A percentile compares a stretch with the other conserved stretches of the same genome.
phyloP scores from a whole-genome alignment of 1,284 basidiomycete genomes.

The Sanghuangporus baumii region DNA sequence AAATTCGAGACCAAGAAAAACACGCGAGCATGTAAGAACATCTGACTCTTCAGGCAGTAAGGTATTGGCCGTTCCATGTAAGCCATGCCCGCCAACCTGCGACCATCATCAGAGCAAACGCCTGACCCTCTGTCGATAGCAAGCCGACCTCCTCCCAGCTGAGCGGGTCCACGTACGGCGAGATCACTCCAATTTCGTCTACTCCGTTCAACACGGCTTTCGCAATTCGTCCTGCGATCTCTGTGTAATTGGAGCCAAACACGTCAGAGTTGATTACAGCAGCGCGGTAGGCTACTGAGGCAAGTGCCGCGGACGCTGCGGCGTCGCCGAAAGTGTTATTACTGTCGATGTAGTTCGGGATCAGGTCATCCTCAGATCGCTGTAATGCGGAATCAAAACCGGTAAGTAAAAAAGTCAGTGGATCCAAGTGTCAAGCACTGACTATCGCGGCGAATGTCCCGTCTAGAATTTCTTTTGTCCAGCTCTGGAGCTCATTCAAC shows the following conservation, averaged over 20 bases:
- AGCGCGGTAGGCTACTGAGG: constrained; percentile 38
- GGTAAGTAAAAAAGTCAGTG: background rate
- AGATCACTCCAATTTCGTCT: constrained; percentile 31
- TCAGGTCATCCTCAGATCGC: constrained; percentile 20
- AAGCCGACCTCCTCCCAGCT: constrained; percentile 32
- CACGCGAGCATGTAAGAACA: background rate
- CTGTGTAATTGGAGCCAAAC: constrained; percentile 24
- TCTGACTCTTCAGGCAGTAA: background rate
- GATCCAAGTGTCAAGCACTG: constrained; percentile 28
- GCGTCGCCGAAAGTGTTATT: constrained; percentile 37
- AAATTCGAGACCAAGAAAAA: background rate
- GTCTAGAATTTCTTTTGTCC: constrained; percentile 43
- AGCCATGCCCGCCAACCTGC: constrained; percentile 36
- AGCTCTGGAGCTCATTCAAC: constrained; percentile 31
- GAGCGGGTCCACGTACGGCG: constrained; percentile 42
- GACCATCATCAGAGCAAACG: constrained; percentile 42
- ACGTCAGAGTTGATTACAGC: constrained; percentile 22
- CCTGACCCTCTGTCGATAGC: constrained; percentile 42
- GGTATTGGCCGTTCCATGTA: background rate
- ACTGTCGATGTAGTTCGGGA: constrained; percentile 29
- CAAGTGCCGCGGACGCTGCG: constrained; percentile 39
- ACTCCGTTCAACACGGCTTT: constrained; percentile 21
- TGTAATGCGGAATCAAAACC: background rate
- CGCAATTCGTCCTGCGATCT: constrained; percentile 21
- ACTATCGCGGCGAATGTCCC: constrained; percentile 40